These are phyloP conservation scores for Metschnikowia henanensis DNA, from an alignment of 805 yeast species.

Conservation along the genomic window DNA sequence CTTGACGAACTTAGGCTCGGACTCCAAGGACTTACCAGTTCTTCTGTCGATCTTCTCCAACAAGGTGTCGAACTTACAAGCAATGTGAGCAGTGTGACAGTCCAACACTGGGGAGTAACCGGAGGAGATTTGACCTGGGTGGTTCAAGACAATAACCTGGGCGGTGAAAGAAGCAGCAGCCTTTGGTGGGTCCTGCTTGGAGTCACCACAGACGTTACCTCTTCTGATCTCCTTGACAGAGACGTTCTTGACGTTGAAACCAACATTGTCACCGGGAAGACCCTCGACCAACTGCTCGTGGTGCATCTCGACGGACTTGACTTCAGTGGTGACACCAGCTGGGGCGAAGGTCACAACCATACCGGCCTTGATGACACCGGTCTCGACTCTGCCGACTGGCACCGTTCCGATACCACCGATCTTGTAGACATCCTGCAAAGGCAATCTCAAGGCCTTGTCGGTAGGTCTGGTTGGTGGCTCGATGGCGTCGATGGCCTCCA, in stretches of 20 bases:
- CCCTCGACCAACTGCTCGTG: constrained; percentile 79
- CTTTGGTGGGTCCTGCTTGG: constrained; percentile 78
- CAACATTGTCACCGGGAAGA: constrained; percentile 89
- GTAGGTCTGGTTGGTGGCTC: constrained; percentile 81
- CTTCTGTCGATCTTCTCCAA: constrained; percentile 87
- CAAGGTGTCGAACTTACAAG: constrained; percentile 82
- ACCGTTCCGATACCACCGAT: constrained; percentile 91
- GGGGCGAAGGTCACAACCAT: constrained; percentile 90
- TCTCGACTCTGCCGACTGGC: constrained; percentile 93
- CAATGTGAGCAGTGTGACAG: constrained; percentile 93
- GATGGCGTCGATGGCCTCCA: constrained; percentile 82
- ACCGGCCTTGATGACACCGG: constrained; percentile 90
- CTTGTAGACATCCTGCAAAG: constrained; percentile 91
- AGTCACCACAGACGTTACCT: constrained; percentile 93
- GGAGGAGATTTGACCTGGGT: constrained; percentile 88
- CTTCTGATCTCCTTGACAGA: constrained; percentile 87
- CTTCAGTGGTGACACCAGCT: constrained; percentile 87
- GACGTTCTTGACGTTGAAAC: constrained; percentile 89
- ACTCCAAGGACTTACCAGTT: constrained; percentile 39
- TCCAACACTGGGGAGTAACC: constrained; percentile 92
- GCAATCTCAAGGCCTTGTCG: constrained; percentile 86
- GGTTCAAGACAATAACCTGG: constrained; percentile 85
- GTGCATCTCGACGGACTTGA: constrained; percentile 88
- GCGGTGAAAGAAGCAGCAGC: constrained; percentile 79
- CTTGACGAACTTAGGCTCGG: constrained; percentile 35